Percentiles rank a stretch among this genome's conserved stretches.
phyloP scores from a whole-genome alignment of 768 basidiomycete genomes.

The Phanerochaete carnosa region DNA sequence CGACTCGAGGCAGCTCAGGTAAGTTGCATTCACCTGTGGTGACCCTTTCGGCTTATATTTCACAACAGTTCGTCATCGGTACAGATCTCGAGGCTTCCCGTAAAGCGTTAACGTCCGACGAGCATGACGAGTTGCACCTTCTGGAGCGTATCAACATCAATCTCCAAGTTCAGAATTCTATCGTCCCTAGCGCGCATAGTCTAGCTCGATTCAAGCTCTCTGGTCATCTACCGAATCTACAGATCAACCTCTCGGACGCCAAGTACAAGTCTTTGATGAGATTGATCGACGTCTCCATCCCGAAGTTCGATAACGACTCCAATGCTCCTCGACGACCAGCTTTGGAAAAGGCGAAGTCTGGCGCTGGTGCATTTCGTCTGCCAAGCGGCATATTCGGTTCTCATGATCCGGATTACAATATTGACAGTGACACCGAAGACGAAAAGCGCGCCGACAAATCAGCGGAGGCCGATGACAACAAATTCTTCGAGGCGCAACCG shows the following conservation, averaged over 20 bases:
- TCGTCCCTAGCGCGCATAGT: slow-evolving; percentile 78
- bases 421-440: slow-evolving; percentile 54
- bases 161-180: slow-evolving; percentile 88
- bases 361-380: slow-evolving; percentile 43
- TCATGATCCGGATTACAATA: slow-evolving; percentile 60
- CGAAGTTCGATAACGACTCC: slow-evolving; percentile 57
- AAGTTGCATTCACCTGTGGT: slow-evolving; percentile 10
- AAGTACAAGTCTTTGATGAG: slow-evolving; percentile 94
- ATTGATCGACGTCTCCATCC: slow-evolving; percentile 86
- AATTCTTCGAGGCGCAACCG: slow-evolving; percentile 74
- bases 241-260: slow-evolving; percentile 85
- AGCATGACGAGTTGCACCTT: slow-evolving; percentile 69
- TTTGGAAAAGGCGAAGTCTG: slow-evolving; percentile 18
- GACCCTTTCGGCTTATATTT: not conserved
- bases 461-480: slow-evolving; percentile 38
- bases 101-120: slow-evolving; percentile 63
- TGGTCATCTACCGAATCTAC: slow-evolving; percentile 82
- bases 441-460: not conserved
- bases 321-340: slow-evolving; percentile 6
- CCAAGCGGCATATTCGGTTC: slow-evolving; percentile 54
- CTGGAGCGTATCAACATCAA: slow-evolving; percentile 91
- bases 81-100: slow-evolving; percentile 79
- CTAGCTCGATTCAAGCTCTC: slow-evolving; percentile 88
- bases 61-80: slow-evolving; percentile 80
- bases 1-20: slow-evolving; percentile 90